Conservation (phyloP, 352 stramenopile genomes). For the Phytophthora pinifolia region DNA sequence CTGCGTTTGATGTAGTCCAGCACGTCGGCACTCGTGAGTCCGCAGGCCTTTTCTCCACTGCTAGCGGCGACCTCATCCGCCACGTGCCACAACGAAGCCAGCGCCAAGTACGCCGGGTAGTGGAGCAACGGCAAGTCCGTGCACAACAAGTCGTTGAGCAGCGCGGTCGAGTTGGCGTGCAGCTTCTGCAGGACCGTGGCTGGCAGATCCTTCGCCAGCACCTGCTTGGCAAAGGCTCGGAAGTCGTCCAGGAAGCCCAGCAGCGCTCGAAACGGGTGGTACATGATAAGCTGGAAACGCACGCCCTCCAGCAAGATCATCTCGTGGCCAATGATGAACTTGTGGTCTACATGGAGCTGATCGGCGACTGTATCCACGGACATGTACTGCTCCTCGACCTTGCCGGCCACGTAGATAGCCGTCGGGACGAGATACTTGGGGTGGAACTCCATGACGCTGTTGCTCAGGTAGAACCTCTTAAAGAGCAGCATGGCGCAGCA, state of each 20-base stretch:
- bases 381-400: constrained; percentile 91
- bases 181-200: constrained; percentile 74
- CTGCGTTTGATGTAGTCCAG: constrained; percentile 66
- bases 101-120: constrained; percentile 69
- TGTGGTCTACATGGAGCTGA: constrained; percentile 82
- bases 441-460: constrained; percentile 90
- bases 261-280: constrained; percentile 82
- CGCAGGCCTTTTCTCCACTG: constrained; percentile 30
- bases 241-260: constrained; percentile 87
- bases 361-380: constrained; percentile 84
- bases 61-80: constrained; percentile 51
- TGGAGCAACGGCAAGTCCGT: constrained; percentile 69
- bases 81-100: constrained; percentile 60
- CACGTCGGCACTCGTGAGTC: constrained; percentile 39
- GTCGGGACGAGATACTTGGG: constrained; percentile 86
- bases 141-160: constrained; percentile 78
- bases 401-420: constrained; percentile 87
- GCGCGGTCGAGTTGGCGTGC: constrained; percentile 66
- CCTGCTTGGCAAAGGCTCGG: constrained; percentile 65
- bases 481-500: constrained; percentile 84
- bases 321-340: constrained; percentile 86
- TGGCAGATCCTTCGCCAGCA: constrained; percentile 54
- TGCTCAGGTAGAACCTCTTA: constrained; percentile 90
- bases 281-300: constrained; percentile 90
- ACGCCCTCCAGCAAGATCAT: constrained; percentile 88